Evolutionary conservation across 306 rosid genomes (phyloP).

Genomic region (Bauhinia variegata): DNA sequence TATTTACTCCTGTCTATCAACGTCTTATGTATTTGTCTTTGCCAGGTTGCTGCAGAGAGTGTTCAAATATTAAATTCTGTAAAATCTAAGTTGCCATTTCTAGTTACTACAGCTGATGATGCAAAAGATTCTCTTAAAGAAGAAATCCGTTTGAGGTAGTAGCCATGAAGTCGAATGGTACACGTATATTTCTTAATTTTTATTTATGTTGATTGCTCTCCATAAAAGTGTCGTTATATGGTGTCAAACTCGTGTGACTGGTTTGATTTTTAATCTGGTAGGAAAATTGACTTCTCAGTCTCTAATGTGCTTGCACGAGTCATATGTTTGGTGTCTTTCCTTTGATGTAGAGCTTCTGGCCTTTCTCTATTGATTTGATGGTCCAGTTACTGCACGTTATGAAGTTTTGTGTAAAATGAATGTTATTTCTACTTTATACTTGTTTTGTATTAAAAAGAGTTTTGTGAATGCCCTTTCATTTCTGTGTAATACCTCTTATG

Average conservation of each 20-base stretch:
- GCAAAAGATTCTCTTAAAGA: constrained; percentile 84
- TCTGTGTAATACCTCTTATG: background rate
- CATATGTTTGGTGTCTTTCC: no score
- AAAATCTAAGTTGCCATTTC: constrained; percentile 76
- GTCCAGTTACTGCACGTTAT: background rate
- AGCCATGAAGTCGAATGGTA: constrained; percentile 7
- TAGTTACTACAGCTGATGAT: constrained; percentile 79
- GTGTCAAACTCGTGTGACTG: background rate
- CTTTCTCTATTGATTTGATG: no score
- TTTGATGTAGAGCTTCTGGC: no score
- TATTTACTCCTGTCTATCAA: background rate
- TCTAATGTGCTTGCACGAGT: no score
- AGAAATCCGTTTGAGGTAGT: constrained; percentile 89
- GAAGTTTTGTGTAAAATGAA: background rate
- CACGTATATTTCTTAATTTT: constrained; percentile 12
- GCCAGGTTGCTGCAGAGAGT: constrained; percentile 77
- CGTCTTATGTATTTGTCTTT: constrained; percentile 27
- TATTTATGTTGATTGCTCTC: constrained; percentile 6
- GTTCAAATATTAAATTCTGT: constrained; percentile 82
- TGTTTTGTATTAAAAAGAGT: constrained; percentile 2
- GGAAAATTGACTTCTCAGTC: no score
- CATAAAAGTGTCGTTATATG: background rate
- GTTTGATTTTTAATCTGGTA: no score
- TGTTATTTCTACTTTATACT: background rate
- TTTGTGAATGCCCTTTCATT: background rate